A percentile compares a stretch with the other conserved stretches of the same genome.
These are phyloP conservation scores for Colletotrichum sublineola DNA, from an alignment of 2,329 filamentous ascomycete species.

Conservation along the genomic window DNA sequence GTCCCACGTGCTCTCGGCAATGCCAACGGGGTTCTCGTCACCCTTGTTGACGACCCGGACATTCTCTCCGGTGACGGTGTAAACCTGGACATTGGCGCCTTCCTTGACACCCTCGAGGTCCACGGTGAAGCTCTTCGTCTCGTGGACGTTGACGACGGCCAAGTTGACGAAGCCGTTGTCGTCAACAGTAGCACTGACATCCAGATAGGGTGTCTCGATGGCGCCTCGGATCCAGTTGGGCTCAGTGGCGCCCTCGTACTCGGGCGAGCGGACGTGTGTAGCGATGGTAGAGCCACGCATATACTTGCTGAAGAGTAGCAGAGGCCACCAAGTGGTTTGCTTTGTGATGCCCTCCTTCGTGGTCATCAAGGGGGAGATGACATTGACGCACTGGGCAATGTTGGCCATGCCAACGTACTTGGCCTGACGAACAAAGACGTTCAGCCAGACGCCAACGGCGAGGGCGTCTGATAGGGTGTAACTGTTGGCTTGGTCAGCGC, in stretches of 20 bases:
- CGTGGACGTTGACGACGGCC: slow-evolving; percentile 80
- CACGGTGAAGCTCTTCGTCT: slow-evolving; percentile 70
- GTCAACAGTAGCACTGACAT: slow-evolving; percentile 73
- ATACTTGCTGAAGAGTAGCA: slow-evolving; percentile 71
- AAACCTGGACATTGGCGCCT: slow-evolving; percentile 68
- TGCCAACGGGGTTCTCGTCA: slow-evolving; percentile 70
- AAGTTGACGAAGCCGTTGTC: slow-evolving; percentile 73
- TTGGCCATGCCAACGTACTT: slow-evolving; percentile 82
- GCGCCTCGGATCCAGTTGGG: slow-evolving; percentile 75
- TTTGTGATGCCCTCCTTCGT: slow-evolving; percentile 72
- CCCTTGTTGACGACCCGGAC: slow-evolving; percentile 73
- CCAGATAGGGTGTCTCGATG: slow-evolving; percentile 78
- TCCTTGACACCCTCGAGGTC: slow-evolving; percentile 67
- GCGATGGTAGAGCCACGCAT: slow-evolving; percentile 81
- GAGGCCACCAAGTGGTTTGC: slow-evolving; percentile 82
- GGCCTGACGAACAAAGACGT: slow-evolving; percentile 81
- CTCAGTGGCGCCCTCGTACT: slow-evolving; percentile 76
- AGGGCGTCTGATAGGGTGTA: slow-evolving; percentile 83
- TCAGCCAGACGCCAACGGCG: slow-evolving; percentile 81
- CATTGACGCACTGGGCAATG: slow-evolving; percentile 83
- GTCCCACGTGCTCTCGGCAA: slow-evolving; percentile 66
- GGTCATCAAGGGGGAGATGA: slow-evolving; percentile 83
- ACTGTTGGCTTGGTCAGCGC: slow-evolving; percentile 25
- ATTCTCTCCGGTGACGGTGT: slow-evolving; percentile 70
- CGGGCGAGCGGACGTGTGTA: slow-evolving; percentile 71